Percentiles rank a stretch among this genome's conserved stretches.
These are phyloP conservation scores for Xylariaceae sp. DNA, from an alignment of 2,329 filamentous ascomycete species.

Conservation along the genomic window DNA sequence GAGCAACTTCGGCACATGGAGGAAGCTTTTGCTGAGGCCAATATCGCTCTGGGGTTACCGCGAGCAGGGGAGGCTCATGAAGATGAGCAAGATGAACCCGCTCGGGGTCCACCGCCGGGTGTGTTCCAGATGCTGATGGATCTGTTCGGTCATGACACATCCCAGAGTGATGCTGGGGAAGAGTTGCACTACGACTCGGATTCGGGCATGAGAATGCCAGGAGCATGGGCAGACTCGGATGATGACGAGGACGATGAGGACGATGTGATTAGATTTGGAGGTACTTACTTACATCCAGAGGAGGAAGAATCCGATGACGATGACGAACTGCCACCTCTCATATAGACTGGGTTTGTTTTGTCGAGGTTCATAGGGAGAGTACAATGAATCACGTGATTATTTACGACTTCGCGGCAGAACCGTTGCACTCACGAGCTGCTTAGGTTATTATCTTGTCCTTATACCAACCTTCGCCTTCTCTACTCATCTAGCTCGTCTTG, in stretches of 20 bases:
- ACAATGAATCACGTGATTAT: too few species aligned
- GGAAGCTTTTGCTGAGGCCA: constrained; percentile 17
- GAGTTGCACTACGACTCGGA: constrained; percentile 1
- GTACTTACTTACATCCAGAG: too few species aligned
- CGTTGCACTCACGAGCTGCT: too few species aligned
- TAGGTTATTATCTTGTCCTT: too few species aligned
- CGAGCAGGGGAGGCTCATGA: constrained; percentile 15
- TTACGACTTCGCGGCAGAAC: too few species aligned
- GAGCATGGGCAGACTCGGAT: not conserved
- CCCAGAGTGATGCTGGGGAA: not conserved
- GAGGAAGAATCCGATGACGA: constrained; percentile 10
- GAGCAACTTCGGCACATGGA: constrained; percentile 16
- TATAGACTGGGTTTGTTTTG: constrained; percentile 3
- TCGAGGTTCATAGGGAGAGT: not conserved
- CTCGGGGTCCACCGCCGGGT: constrained; percentile 1
- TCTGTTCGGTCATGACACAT: constrained; percentile 9
- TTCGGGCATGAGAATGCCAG: too few species aligned
- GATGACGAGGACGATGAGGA: constrained; percentile 4
- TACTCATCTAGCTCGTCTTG: too few species aligned
- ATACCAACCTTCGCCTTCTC: too few species aligned
- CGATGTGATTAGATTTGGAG: too few species aligned
- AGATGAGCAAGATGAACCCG: constrained; percentile 12
- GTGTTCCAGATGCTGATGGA: constrained; percentile 19
- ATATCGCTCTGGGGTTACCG: constrained; percentile 2
- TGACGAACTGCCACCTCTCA: constrained; percentile 22